Base-by-base conservation (phyloP, 164 flowering plant species). In the Chimonanthus praecox region DNA sequence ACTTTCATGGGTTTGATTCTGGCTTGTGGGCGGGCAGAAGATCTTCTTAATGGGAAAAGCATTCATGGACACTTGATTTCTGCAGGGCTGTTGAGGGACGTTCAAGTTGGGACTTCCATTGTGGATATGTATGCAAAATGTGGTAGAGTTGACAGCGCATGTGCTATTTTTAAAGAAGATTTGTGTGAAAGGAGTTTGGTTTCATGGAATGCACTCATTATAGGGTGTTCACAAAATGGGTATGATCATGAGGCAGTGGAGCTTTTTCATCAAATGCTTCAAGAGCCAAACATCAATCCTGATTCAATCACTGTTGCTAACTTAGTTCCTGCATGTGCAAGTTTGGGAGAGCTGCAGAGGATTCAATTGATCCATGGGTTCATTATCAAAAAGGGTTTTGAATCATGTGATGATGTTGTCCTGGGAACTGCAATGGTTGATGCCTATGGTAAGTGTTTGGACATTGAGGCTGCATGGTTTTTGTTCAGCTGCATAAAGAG, bases 231-330 rank as follows among this genome's bases (percentile, higher is more conserved):
- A 7, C 83, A 78, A 67, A 80, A 82, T 78, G 84, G 84, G 64
- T 75, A 66, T 76, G 76, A 74, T 66, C 10, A 73, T 16, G 78
- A 80, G 67, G 84, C 86, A 64, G 63, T 73, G 46, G 33, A 48
- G 47, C 80, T 84, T 47, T 82, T 78, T 68, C 61, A 58, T 51
- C 58, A 20, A 18, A 74, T 84, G 83, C 73, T 73, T 13, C 45
- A 33, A 0, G 79, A 83, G 21, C 47, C 82, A 49, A 71, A 74
- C 48, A 4, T 78, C 13, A 77, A 75, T 58, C 83, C 80, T 60
- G 86, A 84, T 80, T 64, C 82, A 16, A 33, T 84, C 74, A 80
- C 86, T 20, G 68, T 84, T 60, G 80, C 86, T 49, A 84, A 80
- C 80, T 79, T 84, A 20, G 47, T 84, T 47, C 84, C 83, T 71